Base-by-base conservation (phyloP, 257 asterid genomes). In the Gynochthodes officinalis region DNA sequence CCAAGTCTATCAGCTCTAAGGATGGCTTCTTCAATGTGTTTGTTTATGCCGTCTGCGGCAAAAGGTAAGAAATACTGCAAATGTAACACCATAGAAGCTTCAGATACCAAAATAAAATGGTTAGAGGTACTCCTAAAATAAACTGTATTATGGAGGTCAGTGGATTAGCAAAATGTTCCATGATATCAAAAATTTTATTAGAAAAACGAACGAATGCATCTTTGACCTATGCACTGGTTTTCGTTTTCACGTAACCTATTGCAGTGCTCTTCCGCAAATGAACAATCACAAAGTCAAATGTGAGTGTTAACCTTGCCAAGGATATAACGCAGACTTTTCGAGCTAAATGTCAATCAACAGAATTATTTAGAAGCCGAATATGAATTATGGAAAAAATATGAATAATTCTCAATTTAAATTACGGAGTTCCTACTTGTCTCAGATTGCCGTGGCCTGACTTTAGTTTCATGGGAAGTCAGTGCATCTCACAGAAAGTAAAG, bases 31-130 rank as follows among this genome's bases (percentile, higher is more conserved):
- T 92, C 98, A 35, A 95, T 95, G 58, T 78, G 97, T 3, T 86
- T 88, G 72, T 95, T 95, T 77, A 95, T 95, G 73, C 98, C 99
- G 61, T 89, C 80, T 55, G 84, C 80, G 43, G 98, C 97, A 71
- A 87, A 90, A 71, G 99, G 98, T 76, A 92, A 81, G 91, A 95
- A 95, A 76, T 95, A 95, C 98, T 92, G 93, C 96, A 81, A 81
- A 67, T 39, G n/a, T 61, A 52, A 74, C 71, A 73, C 40, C 25
- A 32, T 13, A 74, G 33, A 63, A 60, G 55, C 68, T 73, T 84
- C 62, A 73, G 79, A 64, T 11, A 43, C 32, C 68, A 21, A 30
- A 64, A 33, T 21, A 14, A 65, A 46, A 23, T 6, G 55, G 63
- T 46, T 39, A 44, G 39, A 53, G 23, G 19, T 14, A 16, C 44